Percentiles rank a stretch among this genome's conserved stretches.
These are phyloP conservation scores for Ustilago xerochloae DNA, from an alignment of 1,284 basidiomycete species.

Conservation along the genomic window DNA sequence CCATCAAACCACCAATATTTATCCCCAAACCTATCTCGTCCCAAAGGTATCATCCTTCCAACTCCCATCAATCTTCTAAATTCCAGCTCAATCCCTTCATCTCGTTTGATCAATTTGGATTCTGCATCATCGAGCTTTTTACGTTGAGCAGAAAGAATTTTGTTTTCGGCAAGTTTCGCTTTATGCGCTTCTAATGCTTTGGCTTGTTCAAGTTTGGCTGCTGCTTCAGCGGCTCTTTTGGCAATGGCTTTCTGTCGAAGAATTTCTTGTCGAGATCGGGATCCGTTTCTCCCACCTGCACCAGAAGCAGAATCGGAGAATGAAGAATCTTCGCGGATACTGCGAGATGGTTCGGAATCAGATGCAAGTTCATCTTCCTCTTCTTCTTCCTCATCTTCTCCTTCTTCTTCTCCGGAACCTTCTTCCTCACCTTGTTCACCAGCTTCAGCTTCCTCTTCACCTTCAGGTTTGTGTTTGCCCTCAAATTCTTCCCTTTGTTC, in stretches of 20 bases:
- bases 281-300: conserved; percentile 1
- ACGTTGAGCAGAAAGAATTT: conserved; percentile 53
- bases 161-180: conserved; percentile 53
- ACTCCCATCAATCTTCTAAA: conserved; percentile 86
- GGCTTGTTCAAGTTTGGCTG: conserved; percentile 31
- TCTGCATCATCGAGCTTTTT: conserved; percentile 76
- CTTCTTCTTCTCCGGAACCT: conserved; percentile 3
- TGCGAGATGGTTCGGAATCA: conserved; percentile 45
- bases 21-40: conserved; percentile 91
- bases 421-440: conserved; percentile 12
- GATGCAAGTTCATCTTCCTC: conserved; percentile 54
- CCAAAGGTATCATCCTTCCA: conserved; percentile 85
- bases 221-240: conserved; percentile 55
- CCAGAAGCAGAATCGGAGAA: conserved; percentile 31
- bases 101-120: conserved; percentile 78
- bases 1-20: conserved; percentile 99
- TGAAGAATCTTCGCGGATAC: conserved; percentile 45
- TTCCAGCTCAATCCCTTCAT: conserved; percentile 90
- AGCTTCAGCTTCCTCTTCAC: not conserved
- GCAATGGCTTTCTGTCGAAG: conserved; percentile 63
- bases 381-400: conserved; percentile 15
- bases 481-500: conserved; percentile 80
- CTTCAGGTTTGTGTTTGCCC: conserved; percentile 62
- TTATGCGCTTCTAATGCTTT: conserved; percentile 53
- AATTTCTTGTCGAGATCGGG: conserved; percentile 54